Evolutionary conservation across 2,329 filamentous ascomycete genomes (phyloP), one percentile per base, ranked within the genome.

Genomic region (Colletotrichum australisinense): DNA sequence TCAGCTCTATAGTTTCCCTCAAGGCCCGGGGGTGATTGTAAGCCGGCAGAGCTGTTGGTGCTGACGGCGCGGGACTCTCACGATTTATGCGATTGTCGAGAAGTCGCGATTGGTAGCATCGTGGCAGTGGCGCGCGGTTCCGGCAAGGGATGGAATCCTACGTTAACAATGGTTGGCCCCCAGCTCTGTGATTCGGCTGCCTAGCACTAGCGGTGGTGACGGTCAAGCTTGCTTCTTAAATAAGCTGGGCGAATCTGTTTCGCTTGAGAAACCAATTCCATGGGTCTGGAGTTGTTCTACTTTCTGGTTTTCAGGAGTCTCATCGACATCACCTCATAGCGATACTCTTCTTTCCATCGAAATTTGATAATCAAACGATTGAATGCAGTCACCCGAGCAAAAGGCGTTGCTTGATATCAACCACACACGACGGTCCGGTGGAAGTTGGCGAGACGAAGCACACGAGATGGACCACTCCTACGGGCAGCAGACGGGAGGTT

Each of bases 381-480:
- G 57, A 14, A 28, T 60, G 32, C 35, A 42, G 22, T 24, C 22
- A 19, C 35, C 38, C 2, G 57, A 60, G 26, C 57, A n/a, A 9
- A 60, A 60, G 57, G 35, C 57, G 22, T 60, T 60, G 57, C 57
- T 60, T 19, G 14, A 26, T 60, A 42, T 9, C 57, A 60, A 9
- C 3, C 32, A 12, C 12, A 22, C 22, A 1, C 14, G 26, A 32
- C 19, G 22, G 57, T 60, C 19, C 24, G 26, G 16, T 11, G 19
- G 32, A 24, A 67, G 16, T 12, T 24, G 26, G 19, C 7, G n/a
- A 12, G 11, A 56, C 19, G 2, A 63, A 42, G 6, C 12, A 32
- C 22, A 24, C 19, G 26, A 49, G 59, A 69, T 69, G 67, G 52
- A 65, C n/a, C 26, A 49, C 16, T 26, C 67, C 3, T 46, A 57